These are phyloP conservation scores for Lophium mytilinum DNA, from an alignment of 495 filamentous ascomycete genomes.

Conservation along the genomic window DNA sequence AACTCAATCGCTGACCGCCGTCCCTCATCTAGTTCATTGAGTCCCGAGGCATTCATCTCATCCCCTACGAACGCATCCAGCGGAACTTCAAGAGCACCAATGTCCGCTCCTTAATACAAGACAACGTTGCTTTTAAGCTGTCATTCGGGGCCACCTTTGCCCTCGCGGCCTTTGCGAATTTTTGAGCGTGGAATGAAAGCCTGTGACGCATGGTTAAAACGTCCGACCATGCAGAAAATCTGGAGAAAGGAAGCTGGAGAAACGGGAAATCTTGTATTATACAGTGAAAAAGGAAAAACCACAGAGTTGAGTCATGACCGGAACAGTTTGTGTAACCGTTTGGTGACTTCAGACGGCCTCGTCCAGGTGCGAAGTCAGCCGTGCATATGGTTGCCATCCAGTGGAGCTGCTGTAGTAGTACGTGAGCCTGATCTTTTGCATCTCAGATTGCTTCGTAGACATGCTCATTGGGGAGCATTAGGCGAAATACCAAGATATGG, in stretches of 20 bases:
- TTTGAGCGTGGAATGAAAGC: slow-evolving; percentile 32
- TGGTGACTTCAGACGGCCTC: too few relatives aligned
- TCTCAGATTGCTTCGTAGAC: too few relatives aligned
- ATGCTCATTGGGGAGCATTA: too few relatives aligned
- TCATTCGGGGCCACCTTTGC: slow-evolving; percentile 71
- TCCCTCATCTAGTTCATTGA: slow-evolving; percentile 51
- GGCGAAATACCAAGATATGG: slow-evolving; percentile 6
- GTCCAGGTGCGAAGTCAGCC: too few relatives aligned
- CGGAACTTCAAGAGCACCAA: slow-evolving; percentile 50
- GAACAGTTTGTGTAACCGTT: too few relatives aligned
- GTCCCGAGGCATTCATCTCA: slow-evolving; percentile 62
- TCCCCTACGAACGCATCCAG: slow-evolving; percentile 54
- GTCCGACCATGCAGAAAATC: background rate
- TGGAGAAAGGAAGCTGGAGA: background rate
- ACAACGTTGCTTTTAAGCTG: slow-evolving; percentile 68
- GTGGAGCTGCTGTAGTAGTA: background rate
- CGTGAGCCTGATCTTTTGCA: background rate
- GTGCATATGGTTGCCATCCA: too few relatives aligned
- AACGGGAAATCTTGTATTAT: background rate
- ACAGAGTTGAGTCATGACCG: background rate
- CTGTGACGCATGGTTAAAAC: too few relatives aligned
- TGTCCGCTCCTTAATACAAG: slow-evolving; percentile 51
- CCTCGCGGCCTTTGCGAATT: slow-evolving; percentile 63
- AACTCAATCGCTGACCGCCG: background rate
- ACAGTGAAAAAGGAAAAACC: background rate